Percentiles rank a stretch among this genome's conserved stretches.
Conservation (phyloP, 176 grass and related monocot species). For the Lolium multiflorum region DNA sequence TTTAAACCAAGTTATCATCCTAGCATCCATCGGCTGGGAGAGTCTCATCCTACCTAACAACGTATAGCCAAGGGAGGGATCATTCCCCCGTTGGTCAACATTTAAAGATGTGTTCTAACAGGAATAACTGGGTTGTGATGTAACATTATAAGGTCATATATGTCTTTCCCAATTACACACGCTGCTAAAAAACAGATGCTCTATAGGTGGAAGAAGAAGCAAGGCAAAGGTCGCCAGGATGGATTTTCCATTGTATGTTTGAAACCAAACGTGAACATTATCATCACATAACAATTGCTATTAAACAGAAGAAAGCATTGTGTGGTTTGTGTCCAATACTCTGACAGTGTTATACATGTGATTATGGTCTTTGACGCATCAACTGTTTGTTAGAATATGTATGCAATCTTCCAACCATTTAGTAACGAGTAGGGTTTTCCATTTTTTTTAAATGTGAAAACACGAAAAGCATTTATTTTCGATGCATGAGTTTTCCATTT, state of each 20-base stretch:
- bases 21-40: too few relatives aligned
- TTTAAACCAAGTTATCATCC: too few relatives aligned
- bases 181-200: background rate
- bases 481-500: background rate
- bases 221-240: background rate
- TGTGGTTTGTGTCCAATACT: background rate
- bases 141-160: background rate
- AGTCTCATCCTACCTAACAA: too few relatives aligned
- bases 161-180: slow-evolving; percentile 9
- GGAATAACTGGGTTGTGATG: background rate
- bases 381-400: background rate
- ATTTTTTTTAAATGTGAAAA: too few relatives aligned
- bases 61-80: too few relatives aligned
- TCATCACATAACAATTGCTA: background rate
- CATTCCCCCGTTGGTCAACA: too few relatives aligned
- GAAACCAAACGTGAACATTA: background rate
- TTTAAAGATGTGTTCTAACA: background rate
- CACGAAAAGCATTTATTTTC: too few relatives aligned
- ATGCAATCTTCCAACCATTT: background rate
- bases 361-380: background rate
- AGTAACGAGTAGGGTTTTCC: background rate
- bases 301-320: background rate
- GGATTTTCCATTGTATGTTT: background rate
- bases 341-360: background rate
- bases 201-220: background rate